These are phyloP conservation scores for Artemisia annua DNA, from an alignment of 129 eudicot genomes.

Conservation along the genomic window DNA sequence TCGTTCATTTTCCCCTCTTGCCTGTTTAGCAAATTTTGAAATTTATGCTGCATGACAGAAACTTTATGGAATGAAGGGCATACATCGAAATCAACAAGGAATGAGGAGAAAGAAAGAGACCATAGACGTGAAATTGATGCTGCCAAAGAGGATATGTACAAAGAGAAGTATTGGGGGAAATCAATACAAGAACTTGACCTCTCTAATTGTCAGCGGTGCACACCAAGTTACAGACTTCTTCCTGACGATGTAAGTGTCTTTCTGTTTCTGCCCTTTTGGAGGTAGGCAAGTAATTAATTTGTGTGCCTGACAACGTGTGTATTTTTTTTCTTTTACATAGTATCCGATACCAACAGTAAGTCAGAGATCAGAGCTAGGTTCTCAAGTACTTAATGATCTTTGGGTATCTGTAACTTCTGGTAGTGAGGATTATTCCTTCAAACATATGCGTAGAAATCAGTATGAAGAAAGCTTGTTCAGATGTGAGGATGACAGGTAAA, in stretches of 20 bases:
- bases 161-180: slow-evolving; percentile 88
- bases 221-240: slow-evolving; percentile 98
- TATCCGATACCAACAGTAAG: slow-evolving; percentile 91
- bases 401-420: slow-evolving; percentile 99
- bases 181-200: slow-evolving; percentile 96
- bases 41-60: slow-evolving; percentile 50
- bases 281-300: neutral
- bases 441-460: slow-evolving; percentile 99
- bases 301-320: slow-evolving; percentile 16
- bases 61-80: slow-evolving; percentile 81
- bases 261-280: neutral
- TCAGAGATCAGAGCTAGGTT: slow-evolving; percentile 88
- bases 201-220: slow-evolving; percentile 79
- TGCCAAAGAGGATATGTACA: slow-evolving; percentile 69
- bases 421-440: slow-evolving; percentile 98
- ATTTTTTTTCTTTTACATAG: slow-evolving; percentile 39
- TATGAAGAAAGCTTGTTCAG: slow-evolving; percentile 97
- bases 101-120: slow-evolving; percentile 78
- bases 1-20: neutral
- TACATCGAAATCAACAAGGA: slow-evolving; percentile 53
- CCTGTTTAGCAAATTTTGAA: slow-evolving; percentile 3
- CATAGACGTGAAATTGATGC: slow-evolving; percentile 71
- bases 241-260: slow-evolving; percentile 77
- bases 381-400: slow-evolving; percentile 79
- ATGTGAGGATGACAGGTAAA: slow-evolving; percentile 98